A percentile compares a stretch with the other conserved stretches of the same genome.
Evolutionary conservation across 176 grass and related monocot genomes (phyloP).

Genomic region (Secale cereale): DNA sequence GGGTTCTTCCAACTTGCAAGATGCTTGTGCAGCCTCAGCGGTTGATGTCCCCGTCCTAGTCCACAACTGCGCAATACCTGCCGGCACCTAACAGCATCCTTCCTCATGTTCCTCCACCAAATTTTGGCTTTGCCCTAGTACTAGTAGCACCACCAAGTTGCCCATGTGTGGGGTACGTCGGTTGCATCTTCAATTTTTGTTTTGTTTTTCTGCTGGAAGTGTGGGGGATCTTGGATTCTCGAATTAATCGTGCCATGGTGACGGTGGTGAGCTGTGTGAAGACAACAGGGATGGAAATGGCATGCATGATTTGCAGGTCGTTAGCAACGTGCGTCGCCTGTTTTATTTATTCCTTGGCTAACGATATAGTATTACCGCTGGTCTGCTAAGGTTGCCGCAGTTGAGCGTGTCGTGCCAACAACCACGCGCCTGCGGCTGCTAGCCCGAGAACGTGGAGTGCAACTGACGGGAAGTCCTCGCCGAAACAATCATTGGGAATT

Average conservation of each 20-base stretch:
- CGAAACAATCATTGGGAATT: neutral
- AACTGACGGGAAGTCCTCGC: neutral
- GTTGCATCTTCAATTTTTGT: too few species aligned
- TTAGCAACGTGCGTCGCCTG: neutral
- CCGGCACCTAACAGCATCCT: neutral
- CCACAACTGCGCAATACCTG: neutral
- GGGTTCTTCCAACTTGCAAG: neutral
- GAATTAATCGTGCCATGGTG: neutral
- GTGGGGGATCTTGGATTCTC: neutral
- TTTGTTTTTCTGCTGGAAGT: too few species aligned
- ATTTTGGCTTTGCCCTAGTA: slow-evolving; percentile 9
- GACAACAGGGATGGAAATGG: neutral
- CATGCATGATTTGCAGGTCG: slow-evolving; percentile 7
- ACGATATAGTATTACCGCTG: neutral
- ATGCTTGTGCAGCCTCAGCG: neutral
- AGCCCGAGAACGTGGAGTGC: neutral
- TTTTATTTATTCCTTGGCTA: neutral
- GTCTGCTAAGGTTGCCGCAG: neutral
- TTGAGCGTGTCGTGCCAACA: neutral
- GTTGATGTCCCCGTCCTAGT: neutral
- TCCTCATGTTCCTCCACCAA: neutral
- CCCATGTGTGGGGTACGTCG: neutral
- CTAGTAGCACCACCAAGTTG: neutral
- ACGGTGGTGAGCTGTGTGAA: neutral
- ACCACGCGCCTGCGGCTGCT: slow-evolving; percentile 1